Conservation (phyloP, 2,329 filamentous ascomycete species). For the Xylariaceae sp. region DNA sequence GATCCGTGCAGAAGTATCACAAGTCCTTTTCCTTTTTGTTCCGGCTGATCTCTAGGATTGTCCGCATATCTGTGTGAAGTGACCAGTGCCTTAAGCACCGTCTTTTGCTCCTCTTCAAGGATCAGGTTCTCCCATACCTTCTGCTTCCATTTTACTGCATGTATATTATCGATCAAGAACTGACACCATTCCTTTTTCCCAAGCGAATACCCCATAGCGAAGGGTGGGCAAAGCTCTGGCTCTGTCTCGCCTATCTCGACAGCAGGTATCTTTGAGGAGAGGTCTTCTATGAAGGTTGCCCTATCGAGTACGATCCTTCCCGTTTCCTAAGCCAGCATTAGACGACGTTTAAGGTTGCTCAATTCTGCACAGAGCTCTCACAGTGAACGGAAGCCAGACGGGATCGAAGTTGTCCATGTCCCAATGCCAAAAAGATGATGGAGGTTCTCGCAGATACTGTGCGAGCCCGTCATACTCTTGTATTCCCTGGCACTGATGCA, state of each 20-base stretch:
- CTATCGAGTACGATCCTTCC: constrained; percentile 19
- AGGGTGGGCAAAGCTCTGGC: constrained; percentile 17
- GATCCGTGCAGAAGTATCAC: constrained; percentile 32
- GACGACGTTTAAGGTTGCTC: too few species aligned
- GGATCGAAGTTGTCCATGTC: not conserved
- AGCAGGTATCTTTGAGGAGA: constrained; percentile 2
- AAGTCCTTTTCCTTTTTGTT: constrained; percentile 34
- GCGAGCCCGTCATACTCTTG: constrained; percentile 15
- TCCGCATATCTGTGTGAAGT: constrained; percentile 18
- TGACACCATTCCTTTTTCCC: constrained; percentile 20
- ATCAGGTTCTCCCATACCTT: constrained; percentile 18
- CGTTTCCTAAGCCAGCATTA: constrained; percentile 9
- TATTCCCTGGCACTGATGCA: constrained; percentile 2
- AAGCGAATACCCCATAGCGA: constrained; percentile 19
- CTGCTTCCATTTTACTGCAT: constrained; percentile 13
- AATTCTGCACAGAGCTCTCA: too few species aligned
- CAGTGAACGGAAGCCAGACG: constrained; percentile 19
- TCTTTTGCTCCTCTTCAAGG: constrained; percentile 19
- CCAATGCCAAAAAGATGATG: constrained; percentile 12
- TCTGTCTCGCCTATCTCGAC: constrained; percentile 7
- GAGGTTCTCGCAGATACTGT: constrained; percentile 17
- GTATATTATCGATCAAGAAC: constrained; percentile 17
- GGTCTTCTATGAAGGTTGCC: constrained; percentile 16
- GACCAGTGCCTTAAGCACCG: constrained; percentile 17
- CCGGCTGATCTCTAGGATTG: constrained; percentile 16